Base-by-base conservation (phyloP, 805 yeast genomes). In the Ogataea corticis region DNA sequence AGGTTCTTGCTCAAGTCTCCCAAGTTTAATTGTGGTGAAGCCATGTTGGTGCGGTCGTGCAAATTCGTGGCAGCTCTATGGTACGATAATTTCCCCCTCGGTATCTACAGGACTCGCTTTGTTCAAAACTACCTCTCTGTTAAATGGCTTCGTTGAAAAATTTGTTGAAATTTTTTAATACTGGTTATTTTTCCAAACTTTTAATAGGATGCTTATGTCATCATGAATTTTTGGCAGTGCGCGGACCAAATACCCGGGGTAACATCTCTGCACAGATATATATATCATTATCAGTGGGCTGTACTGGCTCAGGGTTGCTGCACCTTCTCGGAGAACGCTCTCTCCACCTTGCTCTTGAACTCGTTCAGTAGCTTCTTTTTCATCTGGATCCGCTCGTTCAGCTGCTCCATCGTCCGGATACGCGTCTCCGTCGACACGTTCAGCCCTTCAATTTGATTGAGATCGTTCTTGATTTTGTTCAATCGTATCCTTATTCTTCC, bases 1-100 rank as follows among this genome's bases (percentile, higher is more conserved):
- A 77, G 62, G 51, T 67, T 61, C 57, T 82, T 80, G 53, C 85
- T 71, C 53, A 82, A 71, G 59, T 83, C 87, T 51, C 80, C 80
- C 50, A 81, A 63, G 49, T 82, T 76, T 17, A 54, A 39, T 41
- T 56, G 59, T 33, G 59, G 55, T 40, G 63, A 45, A 36, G 55
- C 59, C 69, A 62, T 66, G 57, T 18, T 61, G n/a, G 56, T 34
- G 38, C 19, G 36, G 31, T 21, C 25, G 25, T 36, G 34, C 40
- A 28, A 42, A 34, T 13, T 14, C 23, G 23, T 40, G 21, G 25
- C 30, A 17, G 21, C 21, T 31, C 43, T 40, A 32, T 23, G 32
- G 37, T 40, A 27, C 33, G 37, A 25, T 25, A 25, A 33, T 25
- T n/a, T 25, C 33, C 34, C 39, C 38, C 30, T 33, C 11, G 4